A percentile compares a stretch with the other conserved stretches of the same genome.
These are phyloP conservation scores for Trichophyton simii DNA, from an alignment of 2,329 filamentous ascomycete species.

Conservation along the genomic window DNA sequence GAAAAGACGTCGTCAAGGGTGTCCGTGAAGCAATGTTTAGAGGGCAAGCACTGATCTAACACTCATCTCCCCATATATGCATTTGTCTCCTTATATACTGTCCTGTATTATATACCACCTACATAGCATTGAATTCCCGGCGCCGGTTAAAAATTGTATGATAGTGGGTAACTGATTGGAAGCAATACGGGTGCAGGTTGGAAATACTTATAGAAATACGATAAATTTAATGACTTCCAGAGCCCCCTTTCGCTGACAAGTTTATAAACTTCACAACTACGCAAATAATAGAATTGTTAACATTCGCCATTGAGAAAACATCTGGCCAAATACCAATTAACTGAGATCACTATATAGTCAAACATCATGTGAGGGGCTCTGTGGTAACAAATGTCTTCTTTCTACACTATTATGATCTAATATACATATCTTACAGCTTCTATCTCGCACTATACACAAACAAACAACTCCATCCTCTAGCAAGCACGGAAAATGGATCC, in stretches of 20 bases:
- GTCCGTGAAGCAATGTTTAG: conserved; percentile 82
- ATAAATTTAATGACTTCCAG: background rate
- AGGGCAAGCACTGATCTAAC: conserved; percentile 61
- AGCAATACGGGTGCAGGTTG: background rate
- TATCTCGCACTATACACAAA: background rate
- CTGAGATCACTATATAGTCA: background rate
- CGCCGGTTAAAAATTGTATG: background rate
- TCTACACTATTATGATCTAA: background rate
- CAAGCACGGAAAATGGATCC: background rate
- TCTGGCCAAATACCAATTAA: background rate
- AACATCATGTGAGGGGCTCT: no score
- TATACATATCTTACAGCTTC: background rate
- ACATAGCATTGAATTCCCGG: background rate
- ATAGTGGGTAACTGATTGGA: background rate
- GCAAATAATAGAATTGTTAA: background rate
- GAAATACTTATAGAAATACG: background rate
- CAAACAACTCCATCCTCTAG: background rate
- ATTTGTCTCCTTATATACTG: background rate
- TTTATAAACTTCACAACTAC: background rate
- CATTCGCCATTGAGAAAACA: background rate
- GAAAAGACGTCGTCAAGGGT: conserved; percentile 80
- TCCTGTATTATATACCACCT: conserved; percentile 1
- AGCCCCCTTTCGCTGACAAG: background rate
- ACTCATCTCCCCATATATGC: background rate
- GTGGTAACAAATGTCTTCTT: background rate